These are phyloP conservation scores for Thermochaetoides dissita DNA, from an alignment of 2,329 filamentous ascomycete genomes.

Conservation along the genomic window DNA sequence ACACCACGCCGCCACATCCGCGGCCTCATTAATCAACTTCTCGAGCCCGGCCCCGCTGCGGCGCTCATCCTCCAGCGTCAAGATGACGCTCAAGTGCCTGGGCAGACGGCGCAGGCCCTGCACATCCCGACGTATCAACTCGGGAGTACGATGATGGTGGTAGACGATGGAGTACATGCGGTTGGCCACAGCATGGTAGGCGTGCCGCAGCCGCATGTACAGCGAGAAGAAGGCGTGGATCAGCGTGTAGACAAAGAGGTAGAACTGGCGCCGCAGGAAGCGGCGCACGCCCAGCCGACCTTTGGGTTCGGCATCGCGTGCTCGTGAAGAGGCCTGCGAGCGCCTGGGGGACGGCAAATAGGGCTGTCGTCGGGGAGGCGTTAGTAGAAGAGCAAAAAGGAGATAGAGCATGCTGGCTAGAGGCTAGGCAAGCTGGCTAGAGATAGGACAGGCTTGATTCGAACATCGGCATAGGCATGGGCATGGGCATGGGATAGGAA, in stretches of 20 bases:
- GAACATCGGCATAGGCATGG: too few species aligned
- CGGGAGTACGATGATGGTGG: conserved; percentile 90
- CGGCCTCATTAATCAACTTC: conserved; percentile 73
- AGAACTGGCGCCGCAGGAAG: conserved; percentile 47
- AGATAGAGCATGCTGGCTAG: conserved; percentile 9
- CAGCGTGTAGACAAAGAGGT: conserved; percentile 52
- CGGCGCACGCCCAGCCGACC: conserved; percentile 44
- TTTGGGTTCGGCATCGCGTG: conserved; percentile 10
- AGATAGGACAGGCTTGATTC: too few species aligned
- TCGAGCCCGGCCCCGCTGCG: conserved; percentile 63
- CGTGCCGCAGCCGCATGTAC: conserved; percentile 68
- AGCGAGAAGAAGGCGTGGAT: conserved; percentile 76
- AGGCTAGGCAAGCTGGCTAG: too few species aligned
- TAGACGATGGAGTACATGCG: conserved; percentile 70
- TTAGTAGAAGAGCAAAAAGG: conserved; percentile 3
- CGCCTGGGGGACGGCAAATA: conserved; percentile 23
- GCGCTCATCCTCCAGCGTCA: conserved; percentile 58
- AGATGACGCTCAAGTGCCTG: conserved; percentile 73
- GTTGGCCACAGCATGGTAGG: conserved; percentile 65
- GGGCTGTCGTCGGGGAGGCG: conserved; percentile 10
- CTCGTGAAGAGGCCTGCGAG: conserved; percentile 12
- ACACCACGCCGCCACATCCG: conserved; percentile 88
- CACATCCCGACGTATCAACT: conserved; percentile 81
- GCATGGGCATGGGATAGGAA: too few species aligned
- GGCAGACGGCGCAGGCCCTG: conserved; percentile 60